phyloP scores from a whole-genome alignment of 106 monocot genomes.

The Apostasia shenzhenica region DNA sequence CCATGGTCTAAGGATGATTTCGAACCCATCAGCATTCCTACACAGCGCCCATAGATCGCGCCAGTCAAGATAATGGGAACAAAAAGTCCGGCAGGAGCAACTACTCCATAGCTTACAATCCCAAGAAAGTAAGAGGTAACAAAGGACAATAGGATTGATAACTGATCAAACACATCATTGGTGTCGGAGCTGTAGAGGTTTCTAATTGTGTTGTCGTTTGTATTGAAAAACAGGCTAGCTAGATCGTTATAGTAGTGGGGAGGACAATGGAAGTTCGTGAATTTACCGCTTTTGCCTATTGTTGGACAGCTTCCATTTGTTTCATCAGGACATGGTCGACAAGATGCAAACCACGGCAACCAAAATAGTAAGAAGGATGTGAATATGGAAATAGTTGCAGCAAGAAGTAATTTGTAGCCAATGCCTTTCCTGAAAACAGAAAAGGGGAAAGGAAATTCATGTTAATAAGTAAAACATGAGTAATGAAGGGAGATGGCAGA shows the following conservation, averaged over 20 bases:
- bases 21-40: constrained; percentile 56
- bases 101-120: constrained; percentile 79
- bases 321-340: constrained; percentile 60
- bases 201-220: constrained; percentile 70
- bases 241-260: constrained; percentile 82
- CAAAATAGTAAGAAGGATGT: constrained; percentile 66
- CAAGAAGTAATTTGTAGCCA: constrained; percentile 32
- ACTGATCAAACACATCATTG: constrained; percentile 41
- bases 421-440: constrained; percentile 37
- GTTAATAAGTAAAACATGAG: neutral
- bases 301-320: constrained; percentile 49
- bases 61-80: constrained; percentile 86
- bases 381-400: constrained; percentile 47
- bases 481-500: neutral
- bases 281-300: constrained; percentile 48
- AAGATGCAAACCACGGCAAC: constrained; percentile 80
- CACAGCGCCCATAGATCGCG: constrained; percentile 70
- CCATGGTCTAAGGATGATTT: constrained; percentile 67
- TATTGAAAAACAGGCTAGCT: constrained; percentile 82
- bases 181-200: constrained; percentile 67
- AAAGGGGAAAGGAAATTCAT: neutral
- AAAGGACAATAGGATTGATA: constrained; percentile 57
- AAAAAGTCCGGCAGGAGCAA: constrained; percentile 73
- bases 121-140: constrained; percentile 66
- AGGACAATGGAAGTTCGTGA: constrained; percentile 72